Conservation (phyloP, 345 rosid species). For the Lumnitzera racemosa region DNA sequence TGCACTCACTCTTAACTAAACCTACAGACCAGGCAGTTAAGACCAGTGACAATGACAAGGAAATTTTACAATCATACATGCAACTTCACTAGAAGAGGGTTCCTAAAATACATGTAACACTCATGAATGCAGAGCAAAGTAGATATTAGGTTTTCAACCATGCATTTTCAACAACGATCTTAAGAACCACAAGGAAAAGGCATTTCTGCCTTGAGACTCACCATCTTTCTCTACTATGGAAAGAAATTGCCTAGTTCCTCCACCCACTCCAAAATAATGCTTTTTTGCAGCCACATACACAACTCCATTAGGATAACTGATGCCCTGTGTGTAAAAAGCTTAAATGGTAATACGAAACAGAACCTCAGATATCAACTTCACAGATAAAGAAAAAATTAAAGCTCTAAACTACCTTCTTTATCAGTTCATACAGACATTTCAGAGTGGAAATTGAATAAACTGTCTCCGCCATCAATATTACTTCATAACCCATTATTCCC, state of each 20-base stretch:
- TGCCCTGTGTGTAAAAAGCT: constrained; percentile 35
- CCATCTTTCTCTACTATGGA: constrained; percentile 78
- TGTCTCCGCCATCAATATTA: constrained; percentile 89
- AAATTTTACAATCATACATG: not conserved
- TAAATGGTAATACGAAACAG: too few relatives aligned
- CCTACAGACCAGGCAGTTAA: too few relatives aligned
- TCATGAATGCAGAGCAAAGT: too few relatives aligned
- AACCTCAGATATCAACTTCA: not conserved
- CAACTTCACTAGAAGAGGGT: not conserved
- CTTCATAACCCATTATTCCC: constrained; percentile 45
- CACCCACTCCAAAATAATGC: constrained; percentile 94
- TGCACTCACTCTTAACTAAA: too few relatives aligned
- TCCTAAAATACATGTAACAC: too few relatives aligned
- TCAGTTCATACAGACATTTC: constrained; percentile 54
- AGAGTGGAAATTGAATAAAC: constrained; percentile 67
- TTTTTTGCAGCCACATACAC: constrained; percentile 89
- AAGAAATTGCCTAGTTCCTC: constrained; percentile 79
- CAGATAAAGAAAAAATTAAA: not conserved
- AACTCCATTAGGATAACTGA: constrained; percentile 49
- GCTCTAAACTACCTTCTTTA: constrained; percentile 49
- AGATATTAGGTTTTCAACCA: too few relatives aligned
- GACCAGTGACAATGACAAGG: too few relatives aligned
- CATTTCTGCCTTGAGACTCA: constrained; percentile 15
- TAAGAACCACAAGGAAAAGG: too few relatives aligned
- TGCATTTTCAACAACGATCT: too few relatives aligned